phyloP scores from a whole-genome alignment of 2,329 filamentous ascomycete species.

The Diplodia scrobiculata region DNA sequence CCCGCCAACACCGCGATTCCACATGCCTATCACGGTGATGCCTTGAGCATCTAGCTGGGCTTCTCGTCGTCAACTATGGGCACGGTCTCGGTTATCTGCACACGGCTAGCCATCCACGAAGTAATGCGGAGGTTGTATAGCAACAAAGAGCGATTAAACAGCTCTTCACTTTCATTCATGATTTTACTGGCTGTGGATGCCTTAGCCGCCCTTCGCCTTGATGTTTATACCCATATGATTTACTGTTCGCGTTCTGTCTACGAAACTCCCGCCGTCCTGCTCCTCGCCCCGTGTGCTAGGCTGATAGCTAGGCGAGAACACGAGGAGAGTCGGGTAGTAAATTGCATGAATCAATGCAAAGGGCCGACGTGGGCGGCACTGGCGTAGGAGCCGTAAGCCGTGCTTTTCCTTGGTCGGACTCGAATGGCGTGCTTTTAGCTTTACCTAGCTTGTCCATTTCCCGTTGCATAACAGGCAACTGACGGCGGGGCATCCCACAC shows the following conservation, averaged over 20 bases:
- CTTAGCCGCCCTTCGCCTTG: background rate
- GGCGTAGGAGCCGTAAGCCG: conserved; percentile 6
- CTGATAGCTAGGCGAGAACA: background rate
- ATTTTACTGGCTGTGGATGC: conserved; percentile 14
- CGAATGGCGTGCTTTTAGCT: conserved; percentile 24
- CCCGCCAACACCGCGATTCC: conserved; percentile 4
- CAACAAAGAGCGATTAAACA: conserved; percentile 9
- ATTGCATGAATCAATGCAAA: conserved; percentile 14
- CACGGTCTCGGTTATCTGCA: conserved; percentile 3
- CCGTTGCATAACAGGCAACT: conserved; percentile 13
- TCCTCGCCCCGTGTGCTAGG: background rate
- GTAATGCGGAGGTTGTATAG: conserved; percentile 24
- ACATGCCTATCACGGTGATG: conserved; percentile 7
- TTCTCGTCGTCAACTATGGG: conserved; percentile 13
- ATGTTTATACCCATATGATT: conserved; percentile 27
- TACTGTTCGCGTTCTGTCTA: conserved; percentile 4
- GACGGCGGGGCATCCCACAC: background rate
- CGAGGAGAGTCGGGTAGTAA: background rate
- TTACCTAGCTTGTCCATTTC: conserved; percentile 16
- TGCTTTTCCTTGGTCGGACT: conserved; percentile 6
- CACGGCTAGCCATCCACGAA: conserved; percentile 19
- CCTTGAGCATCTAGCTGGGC: background rate
- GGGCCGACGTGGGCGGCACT: conserved; percentile 2
- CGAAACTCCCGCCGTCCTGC: background rate
- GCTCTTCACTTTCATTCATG: conserved; percentile 7